A percentile compares a stretch with the other conserved stretches of the same genome.
These are phyloP conservation scores for Nothophoma quercina DNA, from an alignment of 2,329 filamentous ascomycete genomes.

Conservation along the genomic window DNA sequence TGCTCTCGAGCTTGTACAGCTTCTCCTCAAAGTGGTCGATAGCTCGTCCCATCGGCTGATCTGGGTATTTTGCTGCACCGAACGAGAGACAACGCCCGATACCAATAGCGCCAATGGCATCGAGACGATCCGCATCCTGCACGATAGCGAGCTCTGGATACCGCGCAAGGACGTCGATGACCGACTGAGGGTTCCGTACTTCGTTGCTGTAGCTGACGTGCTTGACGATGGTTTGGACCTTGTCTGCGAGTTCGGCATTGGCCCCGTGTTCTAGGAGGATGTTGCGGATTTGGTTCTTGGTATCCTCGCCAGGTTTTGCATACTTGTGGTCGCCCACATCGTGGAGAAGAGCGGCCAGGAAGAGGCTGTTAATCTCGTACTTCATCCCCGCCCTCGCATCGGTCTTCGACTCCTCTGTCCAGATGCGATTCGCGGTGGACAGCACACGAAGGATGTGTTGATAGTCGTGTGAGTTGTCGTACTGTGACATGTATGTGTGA, in stretches of 20 bases:
- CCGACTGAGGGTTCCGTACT: conserved; percentile 67
- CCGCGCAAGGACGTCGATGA: conserved; percentile 66
- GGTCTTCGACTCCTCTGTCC: conserved; percentile 57
- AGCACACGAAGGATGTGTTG: conserved; percentile 82
- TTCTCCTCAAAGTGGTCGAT: conserved; percentile 50
- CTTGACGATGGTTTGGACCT: conserved; percentile 75
- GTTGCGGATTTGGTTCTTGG: conserved; percentile 62
- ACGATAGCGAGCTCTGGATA: conserved; percentile 83
- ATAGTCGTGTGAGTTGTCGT: conserved; percentile 87
- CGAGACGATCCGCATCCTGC: conserved; percentile 91
- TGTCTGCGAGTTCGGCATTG: conserved; percentile 64
- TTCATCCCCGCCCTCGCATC: conserved; percentile 34
- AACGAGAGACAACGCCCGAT: conserved; percentile 81
- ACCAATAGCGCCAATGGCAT: conserved; percentile 87
- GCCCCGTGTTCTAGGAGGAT: conserved; percentile 67
- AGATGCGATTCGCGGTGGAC: conserved; percentile 72
- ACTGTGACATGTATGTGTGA: conserved; percentile 47
- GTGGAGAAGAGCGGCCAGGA: conserved; percentile 71
- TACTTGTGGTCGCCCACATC: conserved; percentile 92
- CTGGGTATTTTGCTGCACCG: conserved; percentile 60
- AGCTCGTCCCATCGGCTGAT: conserved; percentile 34
- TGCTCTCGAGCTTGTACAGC: conserved; percentile 37
- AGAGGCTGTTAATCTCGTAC: conserved; percentile 66
- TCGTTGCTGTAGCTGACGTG: conserved; percentile 83
- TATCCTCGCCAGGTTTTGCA: conserved; percentile 60